Base-by-base conservation (phyloP, 371 early-diverging fungal species). In the Mucor piriformis region DNA sequence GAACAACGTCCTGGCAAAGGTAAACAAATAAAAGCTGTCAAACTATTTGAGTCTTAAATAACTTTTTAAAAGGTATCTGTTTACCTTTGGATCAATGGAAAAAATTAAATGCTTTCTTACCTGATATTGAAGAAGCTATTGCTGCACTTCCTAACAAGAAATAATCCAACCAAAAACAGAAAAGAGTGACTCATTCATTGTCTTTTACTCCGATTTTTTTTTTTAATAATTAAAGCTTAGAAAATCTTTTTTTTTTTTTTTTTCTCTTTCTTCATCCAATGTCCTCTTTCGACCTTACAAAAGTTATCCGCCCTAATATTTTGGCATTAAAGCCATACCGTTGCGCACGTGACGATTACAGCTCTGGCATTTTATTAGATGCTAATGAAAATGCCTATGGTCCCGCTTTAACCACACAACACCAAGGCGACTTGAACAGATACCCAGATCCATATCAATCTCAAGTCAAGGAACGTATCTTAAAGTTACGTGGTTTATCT, bases 371-470 rank as follows among this genome's bases (percentile, higher is more conserved):
- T 35, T 83, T 99, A 33, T 84, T 99, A 20, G 98, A 99, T 68
- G 99, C 99, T 40, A 98, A 98, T 73, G 99, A 98, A 72, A 98
- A 98, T 82, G 84, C 94, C 34, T 92, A 87, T 73, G 99, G 99
- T 1, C 88, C 96, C 0, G 73, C 88, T 21, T 63, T 81, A 10
- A 42, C 66, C 13, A 51, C 54, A 7, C 50, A 74, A 24, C 59
- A 74, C 34, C 61, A 64, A 42, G 73, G 79, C 20, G 78, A 87
- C 56, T 87, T 95, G 54, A 88, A 97, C 77, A 83, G 98, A 57
- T 98, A 98, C 77, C 99, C 99, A 18, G 97, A 97, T 69, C 99
- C 99, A 40, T 85, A 90, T 73, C 97, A 96, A 50, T 52, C 64
- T 16, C 75, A 79, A 33, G 82, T 97, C 66, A 98, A 98, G 77